Base-by-base conservation (phyloP, 306 rosid species). In the Pachyrhizus erosus region DNA sequence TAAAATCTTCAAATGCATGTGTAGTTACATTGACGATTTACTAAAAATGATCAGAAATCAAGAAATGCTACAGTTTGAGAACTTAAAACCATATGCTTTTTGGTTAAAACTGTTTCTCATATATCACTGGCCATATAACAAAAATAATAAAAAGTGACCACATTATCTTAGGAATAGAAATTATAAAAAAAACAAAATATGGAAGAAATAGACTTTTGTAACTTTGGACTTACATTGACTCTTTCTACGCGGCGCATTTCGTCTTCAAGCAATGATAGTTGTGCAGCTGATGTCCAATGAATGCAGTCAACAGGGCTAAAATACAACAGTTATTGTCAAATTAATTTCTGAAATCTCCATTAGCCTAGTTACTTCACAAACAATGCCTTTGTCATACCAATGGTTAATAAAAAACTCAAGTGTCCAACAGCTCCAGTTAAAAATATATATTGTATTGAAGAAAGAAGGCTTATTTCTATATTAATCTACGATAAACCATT, bases 271-370 rank as follows among this genome's bases (percentile, higher is more conserved):
- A 96, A 86, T 20, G 98, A 96, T 70, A 96, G 77, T 66, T 96
- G 97, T 29, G 98, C 92, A 64, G 99, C 97, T 76, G 99, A 93
- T 86, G 98, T 93, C 99, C 99, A 96, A 76, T 96, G 98, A 86
- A 96, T 96, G 91, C 99, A 96, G 70, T 96, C 98, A 70, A 96
- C 98, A 71, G 99, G 99, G 88, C 99, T 96, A 93, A 77, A 82
- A 87, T 17, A 48, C 75, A 80, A 21, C 75, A 81, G 24, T 27
- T 7, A 46, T 45, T 73, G 64, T 70, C 37, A 87, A 79, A 49
- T 71, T 10, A 61, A 43, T 70, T 52, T 57, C 55, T 39, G 4
- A 58, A 43, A 70, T 73, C 33, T 45, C 64, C 31, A 70, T 62
- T 42, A 75, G 40, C 39, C 51, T 21, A 29, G 64, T 45, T 76